These are phyloP conservation scores for Fonsecaea erecta DNA, from an alignment of 2,329 filamentous ascomycete genomes.

Conservation along the genomic window DNA sequence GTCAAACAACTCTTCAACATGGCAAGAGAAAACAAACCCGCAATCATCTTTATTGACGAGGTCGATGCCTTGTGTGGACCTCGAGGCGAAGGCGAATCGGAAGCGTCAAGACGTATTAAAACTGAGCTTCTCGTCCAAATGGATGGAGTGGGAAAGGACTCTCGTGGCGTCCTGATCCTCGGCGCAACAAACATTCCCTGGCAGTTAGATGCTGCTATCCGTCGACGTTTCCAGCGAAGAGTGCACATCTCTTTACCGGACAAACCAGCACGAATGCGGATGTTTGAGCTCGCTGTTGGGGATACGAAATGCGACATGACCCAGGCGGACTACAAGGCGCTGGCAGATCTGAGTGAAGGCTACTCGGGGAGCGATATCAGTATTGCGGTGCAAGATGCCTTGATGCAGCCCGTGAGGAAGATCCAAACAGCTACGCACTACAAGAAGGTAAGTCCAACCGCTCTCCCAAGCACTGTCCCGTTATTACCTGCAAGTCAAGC, in stretches of 20 bases:
- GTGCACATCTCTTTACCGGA: conserved; percentile 96
- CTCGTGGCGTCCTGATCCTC: conserved; percentile 88
- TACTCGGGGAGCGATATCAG: conserved; percentile 96
- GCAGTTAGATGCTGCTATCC: conserved; percentile 95
- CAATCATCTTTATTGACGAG: conserved; percentile 98
- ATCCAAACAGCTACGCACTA: conserved; percentile 98
- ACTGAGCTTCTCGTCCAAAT: conserved; percentile 98
- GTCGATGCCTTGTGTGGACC: conserved; percentile 92
- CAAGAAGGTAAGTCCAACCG: conserved; percentile 70
- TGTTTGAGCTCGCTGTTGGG: conserved; percentile 96
- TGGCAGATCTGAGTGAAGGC: conserved; percentile 84
- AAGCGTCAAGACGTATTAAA: conserved; percentile 96
- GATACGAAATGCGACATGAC: conserved; percentile 85
- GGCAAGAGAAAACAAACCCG: conserved; percentile 96
- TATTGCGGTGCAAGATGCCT: conserved; percentile 91
- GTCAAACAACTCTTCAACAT: conserved; percentile 97
- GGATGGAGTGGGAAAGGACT: conserved; percentile 97
- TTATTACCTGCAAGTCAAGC: background rate
- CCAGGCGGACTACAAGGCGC: conserved; percentile 74
- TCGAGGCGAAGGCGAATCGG: conserved; percentile 91
- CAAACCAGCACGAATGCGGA: conserved; percentile 79
- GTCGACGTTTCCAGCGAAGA: conserved; percentile 91
- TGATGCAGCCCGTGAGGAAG: conserved; percentile 97
- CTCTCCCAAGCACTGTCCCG: background rate
- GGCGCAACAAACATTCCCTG: conserved; percentile 98